Percentiles rank a stretch among this genome's conserved stretches.
These are phyloP conservation scores for Populus pruinosa DNA, from an alignment of 345 rosid species.

Conservation along the genomic window DNA sequence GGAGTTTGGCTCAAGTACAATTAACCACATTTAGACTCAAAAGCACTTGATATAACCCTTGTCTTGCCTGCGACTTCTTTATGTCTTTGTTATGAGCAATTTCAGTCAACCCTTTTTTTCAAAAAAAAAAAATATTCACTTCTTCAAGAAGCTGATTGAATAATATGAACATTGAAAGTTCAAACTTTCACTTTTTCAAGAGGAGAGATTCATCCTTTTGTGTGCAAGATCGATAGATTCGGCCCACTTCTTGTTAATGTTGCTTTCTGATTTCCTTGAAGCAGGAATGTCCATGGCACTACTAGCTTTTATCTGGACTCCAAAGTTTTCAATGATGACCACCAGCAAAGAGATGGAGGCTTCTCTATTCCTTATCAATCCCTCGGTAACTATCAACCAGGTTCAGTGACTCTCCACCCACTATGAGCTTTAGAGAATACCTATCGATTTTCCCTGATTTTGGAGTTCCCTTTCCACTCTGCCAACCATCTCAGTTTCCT, in stretches of 20 bases:
- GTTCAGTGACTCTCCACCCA: constrained; percentile 17
- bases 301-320: constrained; percentile 31
- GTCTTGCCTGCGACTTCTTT: neutral
- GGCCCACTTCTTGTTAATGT: neutral
- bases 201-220: neutral
- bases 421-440: neutral
- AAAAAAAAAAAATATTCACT: no score
- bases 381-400: constrained; percentile 28
- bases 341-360: constrained; percentile 27
- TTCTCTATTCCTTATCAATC: constrained; percentile 29
- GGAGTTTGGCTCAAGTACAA: neutral
- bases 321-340: constrained; percentile 15
- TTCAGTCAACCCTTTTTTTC: neutral
- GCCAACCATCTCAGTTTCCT: neutral
- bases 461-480: neutral
- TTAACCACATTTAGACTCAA: neutral
- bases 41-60: neutral
- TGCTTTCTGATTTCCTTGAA: neutral
- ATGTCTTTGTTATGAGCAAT: neutral
- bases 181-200: no score
- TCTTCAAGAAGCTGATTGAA: neutral
- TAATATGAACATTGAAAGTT: no score
- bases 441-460: neutral
- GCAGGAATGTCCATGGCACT: constrained; percentile 26
- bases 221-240: neutral